These are phyloP conservation scores for Epichloe festucae DNA, from an alignment of 2,329 filamentous ascomycete species.

Conservation along the genomic window DNA sequence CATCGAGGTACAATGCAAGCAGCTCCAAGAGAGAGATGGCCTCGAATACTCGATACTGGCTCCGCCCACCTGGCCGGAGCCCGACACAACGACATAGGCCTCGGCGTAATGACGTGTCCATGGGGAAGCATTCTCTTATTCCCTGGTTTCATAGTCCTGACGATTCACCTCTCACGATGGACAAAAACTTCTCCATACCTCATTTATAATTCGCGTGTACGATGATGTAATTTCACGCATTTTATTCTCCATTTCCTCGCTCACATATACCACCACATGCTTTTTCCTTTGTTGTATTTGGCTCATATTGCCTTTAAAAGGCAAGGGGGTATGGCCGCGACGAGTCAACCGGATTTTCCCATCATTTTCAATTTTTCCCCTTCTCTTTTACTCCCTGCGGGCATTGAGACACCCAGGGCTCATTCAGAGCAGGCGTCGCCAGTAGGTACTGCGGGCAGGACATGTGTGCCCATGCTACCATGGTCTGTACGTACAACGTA, in stretches of 20 bases:
- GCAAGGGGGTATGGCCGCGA: not conserved
- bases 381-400: not conserved
- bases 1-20: conserved; percentile 39
- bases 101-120: not conserved
- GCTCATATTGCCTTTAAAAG: not conserved
- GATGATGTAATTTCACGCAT: not conserved
- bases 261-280: not conserved
- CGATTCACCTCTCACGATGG: not conserved
- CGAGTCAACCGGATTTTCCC: too few relatives aligned
- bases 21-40: conserved; percentile 33
- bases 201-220: not conserved
- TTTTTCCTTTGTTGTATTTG: not conserved
- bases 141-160: not conserved
- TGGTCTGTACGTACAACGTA: too few relatives aligned
- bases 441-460: too few relatives aligned
- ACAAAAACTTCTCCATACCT: not conserved
- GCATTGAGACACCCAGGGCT: too few relatives aligned
- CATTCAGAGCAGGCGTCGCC: too few relatives aligned
- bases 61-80: conserved; percentile 20
- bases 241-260: not conserved
- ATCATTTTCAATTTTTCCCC: not conserved
- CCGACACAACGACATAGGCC: not conserved
- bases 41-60: conserved; percentile 27
- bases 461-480: too few relatives aligned
- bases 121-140: not conserved